Evolutionary conservation across 257 asterid species (phyloP), one percentile per base, ranked within the genome.

Genomic region (Penstemon barbatus): DNA sequence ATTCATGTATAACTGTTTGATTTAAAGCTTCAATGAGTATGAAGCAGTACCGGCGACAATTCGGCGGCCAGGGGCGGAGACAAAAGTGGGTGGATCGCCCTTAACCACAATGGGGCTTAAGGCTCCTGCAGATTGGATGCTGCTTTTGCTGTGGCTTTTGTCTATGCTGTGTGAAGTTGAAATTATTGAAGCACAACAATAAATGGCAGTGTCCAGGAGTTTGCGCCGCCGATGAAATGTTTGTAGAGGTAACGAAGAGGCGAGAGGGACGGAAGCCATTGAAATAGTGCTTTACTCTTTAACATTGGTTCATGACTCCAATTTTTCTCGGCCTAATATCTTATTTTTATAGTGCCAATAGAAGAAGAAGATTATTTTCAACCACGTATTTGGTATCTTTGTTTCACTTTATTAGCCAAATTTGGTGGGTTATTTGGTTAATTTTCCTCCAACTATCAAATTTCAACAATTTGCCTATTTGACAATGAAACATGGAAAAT

Each of bases 1-100:
- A 66, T 38, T 65, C 71, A 48, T 5, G 68, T 49, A 57, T 15
- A 73, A 25, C 45, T 59, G 71, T 0, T 69, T n/a, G 74, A 4
- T 2, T 39, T 25, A 25, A 39, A 53, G 41, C 15, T 19, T 25
- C 18, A 65, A 2, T 36, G 12, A 43, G 33, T 12, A 33, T 57
- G 15, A 5, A 68, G 36, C 19, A 44, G 62, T 77, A 92, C 99
- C 95, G 9, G 99, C 97, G 7, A 93, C 88, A 54, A 93, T 90
- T 56, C 96, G 81, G 53, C 95, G 95, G 67, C 91, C 97, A 7
- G 96, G 95, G 43, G 99, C 99, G 11, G 97, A 90, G 66, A 90
- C 96, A 66, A 81, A 90, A 59, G 99, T 90, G 70, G 97, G 97
- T 9, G 97, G 99, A 36, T 93, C 80, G 6, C 99, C 99, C 67